Conservation (phyloP, 2,329 filamentous ascomycete genomes). For the Beauveria bassiana region DNA sequence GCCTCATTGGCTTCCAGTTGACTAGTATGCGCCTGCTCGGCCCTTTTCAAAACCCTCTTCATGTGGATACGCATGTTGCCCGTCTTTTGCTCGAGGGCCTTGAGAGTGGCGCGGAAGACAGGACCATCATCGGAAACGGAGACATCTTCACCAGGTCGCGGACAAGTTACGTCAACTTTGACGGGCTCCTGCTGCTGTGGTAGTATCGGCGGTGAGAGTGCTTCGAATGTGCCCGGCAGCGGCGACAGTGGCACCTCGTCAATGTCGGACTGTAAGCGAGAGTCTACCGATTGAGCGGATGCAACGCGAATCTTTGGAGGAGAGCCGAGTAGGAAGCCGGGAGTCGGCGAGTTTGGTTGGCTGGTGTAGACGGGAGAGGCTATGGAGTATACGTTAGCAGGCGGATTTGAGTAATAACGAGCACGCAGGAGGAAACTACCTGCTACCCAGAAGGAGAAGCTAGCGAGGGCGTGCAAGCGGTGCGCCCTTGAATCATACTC, state of each 20-base stretch:
- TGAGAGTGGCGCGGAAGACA: slow-evolving; percentile 93
- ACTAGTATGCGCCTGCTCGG: slow-evolving; percentile 77
- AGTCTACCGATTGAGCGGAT: slow-evolving; percentile 82
- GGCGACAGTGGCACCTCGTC: slow-evolving; percentile 52
- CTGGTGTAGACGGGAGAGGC: slow-evolving; percentile 38
- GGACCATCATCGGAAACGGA: slow-evolving; percentile 85
- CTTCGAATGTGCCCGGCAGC: slow-evolving; percentile 31
- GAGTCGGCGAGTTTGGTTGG: slow-evolving; percentile 59
- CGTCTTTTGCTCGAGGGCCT: slow-evolving; percentile 91
- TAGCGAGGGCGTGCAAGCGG: slow-evolving; percentile 76
- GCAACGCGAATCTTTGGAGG: slow-evolving; percentile 73
- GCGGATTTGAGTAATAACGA: neutral
- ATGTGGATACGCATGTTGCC: slow-evolving; percentile 88
- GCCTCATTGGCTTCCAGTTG: slow-evolving; percentile 82
- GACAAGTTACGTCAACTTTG: slow-evolving; percentile 82
- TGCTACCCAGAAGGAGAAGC: slow-evolving; percentile 92
- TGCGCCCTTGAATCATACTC: slow-evolving; percentile 95
- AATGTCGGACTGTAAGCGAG: slow-evolving; percentile 67
- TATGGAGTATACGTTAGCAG: slow-evolving; percentile 20
- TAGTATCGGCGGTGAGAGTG: slow-evolving; percentile 18
- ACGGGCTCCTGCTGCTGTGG: slow-evolving; percentile 41
- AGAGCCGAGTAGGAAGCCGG: slow-evolving; percentile 63
- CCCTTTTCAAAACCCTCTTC: slow-evolving; percentile 91
- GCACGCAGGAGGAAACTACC: slow-evolving; percentile 42
- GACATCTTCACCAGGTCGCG: slow-evolving; percentile 78